Base-by-base conservation (phyloP, 805 yeast species). In the Cyberlindnera americana region DNA sequence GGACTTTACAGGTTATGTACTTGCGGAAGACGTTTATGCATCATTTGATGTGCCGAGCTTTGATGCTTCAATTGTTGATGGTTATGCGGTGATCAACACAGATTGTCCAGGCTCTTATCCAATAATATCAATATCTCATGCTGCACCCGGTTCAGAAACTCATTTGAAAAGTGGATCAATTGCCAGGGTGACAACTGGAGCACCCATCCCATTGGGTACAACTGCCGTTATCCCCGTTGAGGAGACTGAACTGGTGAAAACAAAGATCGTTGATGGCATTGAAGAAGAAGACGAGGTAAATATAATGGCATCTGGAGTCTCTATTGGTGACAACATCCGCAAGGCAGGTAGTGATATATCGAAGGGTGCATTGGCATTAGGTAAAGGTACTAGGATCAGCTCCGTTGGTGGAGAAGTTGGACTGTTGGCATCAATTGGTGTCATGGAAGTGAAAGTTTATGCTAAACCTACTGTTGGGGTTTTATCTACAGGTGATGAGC, bases 21-120 rank as follows among this genome's bases (percentile, higher is more conserved):
- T 72, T 6, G 70, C 75, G 5, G 69, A 70, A 40, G 73, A 71
- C 40, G 43, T 74, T 3, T 33, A 29, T 25, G 59, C 77, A 1
- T 58, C 64, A 0, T 46, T 59, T 2, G 56, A 64, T 38, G 74
- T 73, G 11, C 80, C 80, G 0, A 60, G 64, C 14, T 74, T 71
- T 54, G 50, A 73, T n/a, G 78, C 81, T 3, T 69, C 77, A 41
- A 71, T 75, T 19, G 79, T 75, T 4, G 81, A 75, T 48, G 81
- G 81, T 0, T 75, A 75, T 46, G 79, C 80, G 2, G 75, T 73
- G 1, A 41, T 59, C 5, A 64, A 65, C 41, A 37, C 62, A 0
- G 77, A 70, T 47, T 72, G 77, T 9, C 70, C 76, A 0, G 76
- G 73, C 1, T 49, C 53, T 0, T 68, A 67, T 38, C 67, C 67